Evolutionary conservation across 352 stramenopile species (phyloP).

Genomic region (Aphanomyces cochlioides): DNA sequence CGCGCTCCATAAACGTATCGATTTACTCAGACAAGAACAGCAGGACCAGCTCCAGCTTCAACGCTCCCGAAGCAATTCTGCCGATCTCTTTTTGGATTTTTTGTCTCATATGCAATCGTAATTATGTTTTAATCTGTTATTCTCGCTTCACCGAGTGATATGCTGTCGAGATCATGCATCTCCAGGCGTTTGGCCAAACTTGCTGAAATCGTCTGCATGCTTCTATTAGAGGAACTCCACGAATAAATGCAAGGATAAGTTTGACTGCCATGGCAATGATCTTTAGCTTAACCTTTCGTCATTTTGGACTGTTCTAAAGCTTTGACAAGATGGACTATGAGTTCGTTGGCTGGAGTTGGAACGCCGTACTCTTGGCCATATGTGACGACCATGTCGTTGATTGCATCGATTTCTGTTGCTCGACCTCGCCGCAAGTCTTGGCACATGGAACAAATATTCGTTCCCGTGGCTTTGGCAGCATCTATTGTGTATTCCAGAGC

Average conservation of each 20-base stretch:
- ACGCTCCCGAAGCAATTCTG: conserved; percentile 64
- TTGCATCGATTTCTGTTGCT: conserved; percentile 72
- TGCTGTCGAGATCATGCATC: neutral
- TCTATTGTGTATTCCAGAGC: conserved; percentile 52
- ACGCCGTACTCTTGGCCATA: conserved; percentile 44
- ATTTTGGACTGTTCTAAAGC: conserved; percentile 40
- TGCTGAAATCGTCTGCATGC: too few relatives aligned
- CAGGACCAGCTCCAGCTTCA: conserved; percentile 1
- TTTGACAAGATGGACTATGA: conserved; percentile 59
- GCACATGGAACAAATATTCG: conserved; percentile 75
- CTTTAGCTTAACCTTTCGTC: neutral
- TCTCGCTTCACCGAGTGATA: too few relatives aligned
- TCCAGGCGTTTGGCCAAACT: too few relatives aligned
- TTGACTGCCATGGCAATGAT: neutral
- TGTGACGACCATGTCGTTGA: conserved; percentile 59
- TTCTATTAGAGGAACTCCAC: too few relatives aligned
- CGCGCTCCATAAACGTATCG: too few relatives aligned
- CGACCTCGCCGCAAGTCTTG: conserved; percentile 55
- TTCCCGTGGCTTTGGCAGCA: conserved; percentile 48
- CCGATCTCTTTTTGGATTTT: conserved; percentile 80
- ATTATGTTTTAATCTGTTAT: conserved; percentile 35
- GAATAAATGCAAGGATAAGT: too few relatives aligned
- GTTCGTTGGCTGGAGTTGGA: conserved; percentile 54
- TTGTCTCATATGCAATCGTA: conserved; percentile 42
- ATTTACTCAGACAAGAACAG: conserved; percentile 28